phyloP scores from a whole-genome alignment of 495 filamentous ascomycete genomes.

The Podospora pseudopauciseta region DNA sequence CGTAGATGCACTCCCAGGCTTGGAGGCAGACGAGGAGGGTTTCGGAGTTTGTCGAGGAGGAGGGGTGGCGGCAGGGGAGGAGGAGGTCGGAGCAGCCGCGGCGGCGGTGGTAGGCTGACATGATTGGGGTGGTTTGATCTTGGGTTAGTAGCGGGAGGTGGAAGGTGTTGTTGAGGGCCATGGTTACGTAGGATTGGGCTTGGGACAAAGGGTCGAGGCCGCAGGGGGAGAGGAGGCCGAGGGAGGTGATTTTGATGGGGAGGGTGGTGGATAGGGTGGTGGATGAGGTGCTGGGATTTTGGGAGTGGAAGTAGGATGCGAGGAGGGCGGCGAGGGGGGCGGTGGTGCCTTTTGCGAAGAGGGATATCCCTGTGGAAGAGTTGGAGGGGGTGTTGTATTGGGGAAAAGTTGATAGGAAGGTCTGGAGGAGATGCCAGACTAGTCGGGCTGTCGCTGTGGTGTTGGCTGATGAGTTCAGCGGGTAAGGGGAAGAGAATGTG shows the following conservation, averaged over 20 bases:
- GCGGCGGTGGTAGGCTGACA: neutral
- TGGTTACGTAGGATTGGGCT: slow-evolving; percentile 59
- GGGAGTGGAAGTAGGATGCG: slow-evolving; percentile 49
- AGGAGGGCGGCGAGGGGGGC: slow-evolving; percentile 63
- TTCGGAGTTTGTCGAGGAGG: neutral
- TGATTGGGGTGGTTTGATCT: slow-evolving; percentile 28
- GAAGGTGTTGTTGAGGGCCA: slow-evolving; percentile 75
- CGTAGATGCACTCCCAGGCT: neutral
- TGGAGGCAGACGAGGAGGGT: neutral
- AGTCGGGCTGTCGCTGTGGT: slow-evolving; percentile 62
- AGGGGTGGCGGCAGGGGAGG: neutral
- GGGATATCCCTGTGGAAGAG: slow-evolving; percentile 48
- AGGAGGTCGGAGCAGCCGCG: neutral
- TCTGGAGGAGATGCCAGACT: slow-evolving; percentile 68
- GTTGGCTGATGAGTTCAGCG: slow-evolving; percentile 52
- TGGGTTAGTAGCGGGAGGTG: slow-evolving; percentile 57
- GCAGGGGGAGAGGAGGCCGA: slow-evolving; percentile 69
- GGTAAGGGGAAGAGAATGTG: slow-evolving; percentile 57
- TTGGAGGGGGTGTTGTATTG: slow-evolving; percentile 53
- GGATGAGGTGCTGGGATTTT: slow-evolving; percentile 43
- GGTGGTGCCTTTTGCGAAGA: slow-evolving; percentile 64
- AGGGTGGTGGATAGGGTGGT: slow-evolving; percentile 39
- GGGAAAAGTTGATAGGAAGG: slow-evolving; percentile 61
- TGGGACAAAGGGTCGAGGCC: slow-evolving; percentile 66
- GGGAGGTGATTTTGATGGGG: slow-evolving; percentile 53